phyloP scores from a whole-genome alignment of 371 early-diverging fungal genomes.

The Mortierella sp. region DNA sequence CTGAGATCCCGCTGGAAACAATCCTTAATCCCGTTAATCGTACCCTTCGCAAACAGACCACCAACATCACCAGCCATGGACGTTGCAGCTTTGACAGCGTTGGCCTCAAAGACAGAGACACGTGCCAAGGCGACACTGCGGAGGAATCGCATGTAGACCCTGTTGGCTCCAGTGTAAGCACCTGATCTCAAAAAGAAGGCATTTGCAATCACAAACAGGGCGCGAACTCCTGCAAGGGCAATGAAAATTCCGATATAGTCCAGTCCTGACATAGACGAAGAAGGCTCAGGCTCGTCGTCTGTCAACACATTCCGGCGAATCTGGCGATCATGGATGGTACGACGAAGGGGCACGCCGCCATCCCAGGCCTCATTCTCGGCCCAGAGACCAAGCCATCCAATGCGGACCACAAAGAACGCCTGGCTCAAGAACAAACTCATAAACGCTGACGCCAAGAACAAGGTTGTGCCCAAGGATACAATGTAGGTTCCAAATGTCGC shows the following conservation, averaged over 20 bases:
- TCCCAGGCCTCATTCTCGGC: slow-evolving; percentile 47
- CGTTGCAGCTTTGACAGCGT: slow-evolving; percentile 32
- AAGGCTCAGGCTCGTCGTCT: slow-evolving; percentile 6
- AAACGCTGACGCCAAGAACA: slow-evolving; percentile 46
- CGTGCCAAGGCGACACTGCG: slow-evolving; percentile 39
- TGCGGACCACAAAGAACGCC: slow-evolving; percentile 46
- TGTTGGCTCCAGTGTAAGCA: slow-evolving; percentile 42
- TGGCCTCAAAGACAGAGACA: slow-evolving; percentile 45
- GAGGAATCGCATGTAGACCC: slow-evolving; percentile 38
- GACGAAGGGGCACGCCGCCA: slow-evolving; percentile 23
- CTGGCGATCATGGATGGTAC: slow-evolving; percentile 19
- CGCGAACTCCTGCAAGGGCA: slow-evolving; percentile 31
- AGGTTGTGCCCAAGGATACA: slow-evolving; percentile 30
- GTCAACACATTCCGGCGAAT: neutral
- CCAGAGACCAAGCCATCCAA: slow-evolving; percentile 56
- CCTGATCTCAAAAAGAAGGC: slow-evolving; percentile 48
- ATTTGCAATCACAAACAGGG: slow-evolving; percentile 44
- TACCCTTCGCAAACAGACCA: slow-evolving; percentile 47
- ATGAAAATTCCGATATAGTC: slow-evolving; percentile 43
- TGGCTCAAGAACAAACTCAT: slow-evolving; percentile 46
- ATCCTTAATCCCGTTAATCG: slow-evolving; percentile 46
- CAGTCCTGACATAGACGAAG: neutral
- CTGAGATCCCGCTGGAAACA: slow-evolving; percentile 49
- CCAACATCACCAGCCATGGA: slow-evolving; percentile 36
- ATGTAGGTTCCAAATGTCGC: slow-evolving; percentile 45